Conservation (phyloP, 148 eudicot genomes). For the Bassia scoparia region DNA sequence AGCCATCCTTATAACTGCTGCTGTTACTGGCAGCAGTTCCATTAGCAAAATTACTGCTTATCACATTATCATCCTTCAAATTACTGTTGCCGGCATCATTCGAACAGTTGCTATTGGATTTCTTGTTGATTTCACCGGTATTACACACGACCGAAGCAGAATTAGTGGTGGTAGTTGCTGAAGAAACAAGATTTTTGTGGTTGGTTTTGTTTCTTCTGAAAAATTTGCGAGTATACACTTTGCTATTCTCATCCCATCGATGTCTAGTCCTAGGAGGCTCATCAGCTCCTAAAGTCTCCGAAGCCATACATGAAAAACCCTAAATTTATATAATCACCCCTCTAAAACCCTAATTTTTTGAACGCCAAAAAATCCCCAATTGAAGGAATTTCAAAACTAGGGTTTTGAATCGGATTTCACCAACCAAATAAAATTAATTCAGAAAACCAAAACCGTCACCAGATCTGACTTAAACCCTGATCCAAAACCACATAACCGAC, state of each 20-base stretch:
- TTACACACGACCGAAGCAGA: background rate
- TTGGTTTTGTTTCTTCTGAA: background rate
- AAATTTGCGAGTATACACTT: constrained; percentile 37
- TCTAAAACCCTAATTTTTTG: constrained; percentile 17
- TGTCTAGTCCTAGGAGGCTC: constrained; percentile 28
- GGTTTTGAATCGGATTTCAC: constrained; percentile 27
- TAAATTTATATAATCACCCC: background rate
- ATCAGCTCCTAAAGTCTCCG: constrained; percentile 38
- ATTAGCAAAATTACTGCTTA: background rate
- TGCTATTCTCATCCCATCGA: constrained; percentile 40
- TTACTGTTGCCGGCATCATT: background rate
- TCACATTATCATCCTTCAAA: background rate
- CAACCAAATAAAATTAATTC: constrained; percentile 9
- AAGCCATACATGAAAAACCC: constrained; percentile 36
- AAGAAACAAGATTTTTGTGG: background rate
- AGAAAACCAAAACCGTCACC: constrained; percentile 6
- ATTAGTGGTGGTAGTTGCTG: background rate
- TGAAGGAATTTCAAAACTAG: constrained; percentile 18
- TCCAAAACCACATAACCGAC: background rate
- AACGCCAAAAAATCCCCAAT: background rate
- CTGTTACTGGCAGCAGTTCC: background rate
- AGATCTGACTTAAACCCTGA: constrained; percentile 32
- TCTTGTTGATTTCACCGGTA: background rate
- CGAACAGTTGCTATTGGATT: background rate
- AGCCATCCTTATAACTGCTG: background rate